Conservation (phyloP, 306 rosid species). For the Sesbania bispinosa region DNA sequence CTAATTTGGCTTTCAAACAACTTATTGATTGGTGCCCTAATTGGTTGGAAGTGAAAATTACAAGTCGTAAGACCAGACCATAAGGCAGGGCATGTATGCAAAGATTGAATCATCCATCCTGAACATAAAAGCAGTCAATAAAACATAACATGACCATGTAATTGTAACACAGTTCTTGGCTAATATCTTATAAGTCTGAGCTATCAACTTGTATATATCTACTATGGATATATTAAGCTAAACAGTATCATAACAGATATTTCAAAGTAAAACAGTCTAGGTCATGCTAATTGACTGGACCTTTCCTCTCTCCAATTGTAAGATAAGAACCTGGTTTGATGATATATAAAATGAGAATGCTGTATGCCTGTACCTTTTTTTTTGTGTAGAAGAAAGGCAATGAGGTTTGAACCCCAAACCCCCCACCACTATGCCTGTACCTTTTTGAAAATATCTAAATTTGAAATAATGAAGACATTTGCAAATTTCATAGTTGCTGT, state of each 20-base stretch:
- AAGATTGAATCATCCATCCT: not conserved
- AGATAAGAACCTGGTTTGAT: not conserved
- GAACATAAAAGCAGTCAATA: slow-evolving; percentile 5
- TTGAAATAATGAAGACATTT: slow-evolving; percentile 12
- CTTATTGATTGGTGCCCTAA: not conserved
- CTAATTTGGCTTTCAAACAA: slow-evolving; percentile 1
- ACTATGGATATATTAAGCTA: not conserved
- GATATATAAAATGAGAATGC: slow-evolving; percentile 5
- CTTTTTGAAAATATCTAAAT: slow-evolving; percentile 26
- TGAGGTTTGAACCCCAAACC: too few species aligned
- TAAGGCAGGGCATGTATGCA: not conserved
- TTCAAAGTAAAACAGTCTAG: not conserved
- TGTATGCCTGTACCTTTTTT: not conserved
- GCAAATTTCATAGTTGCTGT: slow-evolving; percentile 10
- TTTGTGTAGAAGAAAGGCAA: too few species aligned
- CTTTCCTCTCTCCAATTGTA: not conserved
- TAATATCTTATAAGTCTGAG: not conserved
- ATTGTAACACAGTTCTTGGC: not conserved
- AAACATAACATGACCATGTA: not conserved
- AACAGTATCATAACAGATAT: not conserved
- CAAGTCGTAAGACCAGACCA: not conserved
- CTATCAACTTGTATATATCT: not conserved
- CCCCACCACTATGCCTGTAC: too few species aligned
- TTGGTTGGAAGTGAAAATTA: not conserved
- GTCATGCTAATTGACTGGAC: not conserved